Evolutionary conservation across 441 rosid species (phyloP).

Genomic region (Metrosideros polymorpha): DNA sequence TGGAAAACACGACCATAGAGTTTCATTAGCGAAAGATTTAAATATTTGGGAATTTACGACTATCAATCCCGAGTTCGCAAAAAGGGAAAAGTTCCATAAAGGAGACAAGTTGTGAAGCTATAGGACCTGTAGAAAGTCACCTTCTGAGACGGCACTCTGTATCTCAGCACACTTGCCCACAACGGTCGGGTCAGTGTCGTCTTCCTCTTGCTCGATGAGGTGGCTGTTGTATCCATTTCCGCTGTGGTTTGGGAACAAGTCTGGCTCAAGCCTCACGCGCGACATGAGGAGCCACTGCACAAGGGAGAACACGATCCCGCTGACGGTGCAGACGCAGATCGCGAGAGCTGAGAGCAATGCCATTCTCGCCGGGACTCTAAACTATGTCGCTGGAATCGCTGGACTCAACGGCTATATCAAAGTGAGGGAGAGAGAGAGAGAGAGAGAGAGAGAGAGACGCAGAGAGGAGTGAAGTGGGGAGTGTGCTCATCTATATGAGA

Average conservation of each 20-base stretch:
- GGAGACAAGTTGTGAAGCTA: background rate
- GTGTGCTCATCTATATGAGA: background rate
- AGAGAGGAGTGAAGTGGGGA: background rate
- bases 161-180: conserved; percentile 44
- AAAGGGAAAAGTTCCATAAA: background rate
- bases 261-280: background rate
- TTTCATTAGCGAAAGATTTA: background rate
- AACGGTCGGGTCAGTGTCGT: background rate
- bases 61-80: background rate
- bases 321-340: conserved; percentile 60
- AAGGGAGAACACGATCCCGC: conserved; percentile 59
- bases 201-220: conserved; percentile 1
- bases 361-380: background rate
- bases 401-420: too few relatives aligned
- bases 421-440: background rate
- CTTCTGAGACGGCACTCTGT: conserved; percentile 50
- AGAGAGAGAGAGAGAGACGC: background rate
- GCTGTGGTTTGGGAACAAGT: too few relatives aligned
- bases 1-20: background rate
- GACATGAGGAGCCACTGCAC: conserved; percentile 59
- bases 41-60: background rate
- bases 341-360: conserved; percentile 55
- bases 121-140: conserved; percentile 3
- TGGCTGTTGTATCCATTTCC: too few relatives aligned
- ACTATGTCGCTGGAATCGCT: background rate